These are phyloP conservation scores for Lotus japonicus DNA, from an alignment of 306 rosid species.

Conservation along the genomic window DNA sequence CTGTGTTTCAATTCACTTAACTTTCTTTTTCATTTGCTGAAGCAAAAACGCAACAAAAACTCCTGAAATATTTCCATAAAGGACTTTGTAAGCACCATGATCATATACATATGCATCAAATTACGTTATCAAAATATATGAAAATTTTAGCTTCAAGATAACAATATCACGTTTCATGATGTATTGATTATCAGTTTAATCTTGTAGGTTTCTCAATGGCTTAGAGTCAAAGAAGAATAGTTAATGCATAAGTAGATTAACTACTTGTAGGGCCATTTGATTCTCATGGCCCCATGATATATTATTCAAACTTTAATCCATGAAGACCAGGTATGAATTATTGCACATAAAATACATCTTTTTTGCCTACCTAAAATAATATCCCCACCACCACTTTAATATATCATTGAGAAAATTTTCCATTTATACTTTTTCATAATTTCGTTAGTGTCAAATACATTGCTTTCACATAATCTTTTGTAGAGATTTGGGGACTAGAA, in stretches of 20 bases:
- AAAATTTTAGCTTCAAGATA: not conserved
- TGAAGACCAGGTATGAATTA: constrained; percentile 11
- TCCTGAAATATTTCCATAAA: too few species aligned
- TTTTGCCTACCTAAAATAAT: not conserved
- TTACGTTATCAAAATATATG: not conserved
- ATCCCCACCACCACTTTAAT: not conserved
- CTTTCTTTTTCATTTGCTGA: too few species aligned
- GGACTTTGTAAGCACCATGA: not conserved
- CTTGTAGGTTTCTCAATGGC: not conserved
- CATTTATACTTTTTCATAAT: not conserved
- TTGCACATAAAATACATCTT: not conserved
- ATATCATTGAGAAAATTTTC: not conserved
- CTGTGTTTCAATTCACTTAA: too few species aligned
- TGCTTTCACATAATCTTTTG: constrained; percentile 38
- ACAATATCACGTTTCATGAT: not conserved
- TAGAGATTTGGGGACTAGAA: constrained; percentile 13
- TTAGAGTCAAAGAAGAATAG: not conserved
- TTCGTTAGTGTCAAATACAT: constrained; percentile 11
- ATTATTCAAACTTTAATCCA: not conserved
- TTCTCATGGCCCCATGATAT: constrained; percentile 8
- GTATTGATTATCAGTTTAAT: not conserved
- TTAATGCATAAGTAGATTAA: constrained; percentile 1
- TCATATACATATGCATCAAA: not conserved
- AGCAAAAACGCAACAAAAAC: too few species aligned
- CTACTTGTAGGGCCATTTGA: not conserved